Evolutionary conservation across 1,284 basidiomycete genomes (phyloP).

Genomic region (Leccinum fuscescens): DNA sequence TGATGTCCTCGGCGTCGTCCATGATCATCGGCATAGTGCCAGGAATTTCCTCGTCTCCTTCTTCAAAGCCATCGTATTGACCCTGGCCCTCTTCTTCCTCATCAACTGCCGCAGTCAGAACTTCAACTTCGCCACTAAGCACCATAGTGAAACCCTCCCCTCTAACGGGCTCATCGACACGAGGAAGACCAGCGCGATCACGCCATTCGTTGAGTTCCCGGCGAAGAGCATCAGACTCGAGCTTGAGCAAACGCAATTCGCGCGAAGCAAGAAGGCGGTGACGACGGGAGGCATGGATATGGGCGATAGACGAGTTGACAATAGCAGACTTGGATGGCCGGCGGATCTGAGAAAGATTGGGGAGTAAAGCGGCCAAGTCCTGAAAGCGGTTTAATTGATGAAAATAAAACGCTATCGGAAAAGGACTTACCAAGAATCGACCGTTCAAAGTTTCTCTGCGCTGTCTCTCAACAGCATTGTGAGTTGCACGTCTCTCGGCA

Average conservation of each 20-base stretch:
- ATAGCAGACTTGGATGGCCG: constrained; percentile 93
- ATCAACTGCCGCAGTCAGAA: constrained; percentile 48
- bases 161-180: constrained; percentile 66
- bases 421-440: constrained; percentile 72
- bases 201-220: constrained; percentile 89
- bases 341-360: constrained; percentile 85
- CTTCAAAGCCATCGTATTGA: constrained; percentile 40
- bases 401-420: constrained; percentile 10
- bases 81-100: constrained; percentile 54
- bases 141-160: constrained; percentile 70
- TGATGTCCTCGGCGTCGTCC: constrained; percentile 32
- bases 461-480: constrained; percentile 93
- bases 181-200: constrained; percentile 64
- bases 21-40: constrained; percentile 18
- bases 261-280: constrained; percentile 76
- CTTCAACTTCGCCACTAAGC: constrained; percentile 65
- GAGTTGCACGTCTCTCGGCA: constrained; percentile 88
- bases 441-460: constrained; percentile 89
- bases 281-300: constrained; percentile 78
- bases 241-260: constrained; percentile 72
- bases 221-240: constrained; percentile 77
- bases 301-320: constrained; percentile 87
- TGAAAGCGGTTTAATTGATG: constrained; percentile 34
- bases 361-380: constrained; percentile 87
- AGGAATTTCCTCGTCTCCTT: constrained; percentile 32